Base-by-base conservation (phyloP, 176 grass and related monocot genomes). In the Carex littledalei region DNA sequence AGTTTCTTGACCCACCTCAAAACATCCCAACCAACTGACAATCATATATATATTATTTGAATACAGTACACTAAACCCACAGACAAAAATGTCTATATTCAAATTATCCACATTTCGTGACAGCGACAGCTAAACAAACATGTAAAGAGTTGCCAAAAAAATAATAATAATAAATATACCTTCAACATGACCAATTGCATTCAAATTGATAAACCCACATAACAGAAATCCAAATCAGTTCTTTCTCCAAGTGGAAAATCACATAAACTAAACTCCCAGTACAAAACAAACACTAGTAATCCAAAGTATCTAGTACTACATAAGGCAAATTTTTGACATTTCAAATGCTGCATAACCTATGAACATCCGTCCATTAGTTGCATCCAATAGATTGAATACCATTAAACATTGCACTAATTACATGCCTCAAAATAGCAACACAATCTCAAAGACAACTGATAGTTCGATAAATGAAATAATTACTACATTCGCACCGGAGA, bases 321-420 rank as follows among this genome's bases (percentile, higher is more conserved):
- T 77, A 77, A 77, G 12, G 13, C 29, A 77, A n/a, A 54, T 6
- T 16, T 76, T 76, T 76, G 16, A 76, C 72, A 77, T 77, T 77
- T 21, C 49, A 77, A 77, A 77, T 77, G 21, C 49, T 77, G 47
- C 72, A 52, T 54, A 29, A 55, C 45, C 72, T 77, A 77, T 55
- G 72, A 76, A 54, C 72, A 77, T 75, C 47, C 47, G 54, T 55
- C 72, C 53, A 39, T 47, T 77, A 54, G 6, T 77, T 53, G 72
- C 72, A 50, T 26, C 47, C 9, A 55, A 21, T 43, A 21, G 17
- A 22, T 73, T 49, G 8, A 22, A 49, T 47, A 73, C 34, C 16
- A 71, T 71, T 31, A 71, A 35, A 32, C 16, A 71, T 69, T 14
- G 34, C 67, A 20, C 41, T 18, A 71, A 67, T 16, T 68, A 68